Evolutionary conservation across 1,139 yeast species (phyloP), one percentile per base, ranked within the genome.

Genomic region (Geotrichum histeridarum): DNA sequence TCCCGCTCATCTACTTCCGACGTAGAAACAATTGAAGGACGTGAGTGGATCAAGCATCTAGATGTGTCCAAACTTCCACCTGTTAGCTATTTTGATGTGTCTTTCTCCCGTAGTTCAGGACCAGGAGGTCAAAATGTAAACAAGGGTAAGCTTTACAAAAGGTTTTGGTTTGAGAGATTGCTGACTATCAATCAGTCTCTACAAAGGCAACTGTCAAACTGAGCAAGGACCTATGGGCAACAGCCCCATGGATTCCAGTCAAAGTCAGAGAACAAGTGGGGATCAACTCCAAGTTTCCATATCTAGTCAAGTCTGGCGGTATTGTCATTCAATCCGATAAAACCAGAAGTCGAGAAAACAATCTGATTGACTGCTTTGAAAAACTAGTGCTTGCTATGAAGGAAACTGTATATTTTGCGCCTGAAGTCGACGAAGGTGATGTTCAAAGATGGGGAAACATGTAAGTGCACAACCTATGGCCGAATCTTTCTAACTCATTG

Each of bases 41-140:
- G 38, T 12, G 55, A 60, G 47, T 83, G 88, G 88, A 62, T 82
- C 4, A 61, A 65, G 1, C 53, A 59, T 0, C 72, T 78, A 56
- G 62, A 65, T 0, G 61, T 67, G 1, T 47, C 62, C 0, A 61
- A 69, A 4, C 72, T 86, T 1, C 94, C 93, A 0, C 48, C 56
- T 9, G 66, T 70, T 9, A 64, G 69, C 33, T 64, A 72, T 18
- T 86, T 86, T 63, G 70, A 73, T 0, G 70, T 83, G 1, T 67
- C 81, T 0, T 90, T 74, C 68, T 81, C 88, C 52, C 72, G 95
- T 58, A 79, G 95, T 0, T 84, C 95, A 11, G 98, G 98, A 0
- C 91, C 96, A 0, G 98, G 98, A 0, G 98, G 98, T 0, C 98
- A 91, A 63, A 87, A 91, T 65, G 97, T 91, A 14, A 91, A 91